Percentiles rank a stretch among this genome's conserved stretches.
Evolutionary conservation across 83 land plant species (phyloP).

Genomic region (Isoetes engelmannii): DNA sequence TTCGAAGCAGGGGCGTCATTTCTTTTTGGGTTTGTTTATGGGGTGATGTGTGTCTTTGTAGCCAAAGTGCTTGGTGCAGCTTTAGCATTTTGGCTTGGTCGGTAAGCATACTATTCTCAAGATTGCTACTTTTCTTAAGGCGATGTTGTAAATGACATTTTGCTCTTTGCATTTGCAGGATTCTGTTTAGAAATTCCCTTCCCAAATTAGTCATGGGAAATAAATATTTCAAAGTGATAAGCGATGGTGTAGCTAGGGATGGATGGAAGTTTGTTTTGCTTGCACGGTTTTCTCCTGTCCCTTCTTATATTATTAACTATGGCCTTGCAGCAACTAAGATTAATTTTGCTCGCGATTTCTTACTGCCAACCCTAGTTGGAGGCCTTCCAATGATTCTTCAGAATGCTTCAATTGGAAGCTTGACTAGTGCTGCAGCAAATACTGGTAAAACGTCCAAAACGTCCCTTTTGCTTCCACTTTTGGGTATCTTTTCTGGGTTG

Average conservation of each 20-base stretch:
- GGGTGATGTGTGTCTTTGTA: conserved; percentile 73
- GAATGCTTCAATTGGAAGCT: conserved; percentile 86
- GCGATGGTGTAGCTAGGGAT: conserved; percentile 73
- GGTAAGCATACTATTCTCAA: conserved; percentile 32
- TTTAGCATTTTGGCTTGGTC: conserved; percentile 82
- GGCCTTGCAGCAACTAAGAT: conserved; percentile 83
- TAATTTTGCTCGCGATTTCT: conserved; percentile 60
- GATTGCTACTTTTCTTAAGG: not conserved
- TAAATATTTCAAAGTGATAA: conserved; percentile 63
- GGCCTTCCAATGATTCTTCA: conserved; percentile 96
- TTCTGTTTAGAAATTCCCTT: conserved; percentile 58
- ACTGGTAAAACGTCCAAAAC: conserved; percentile 33
- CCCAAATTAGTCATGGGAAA: conserved; percentile 51
- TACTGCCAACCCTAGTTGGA: conserved; percentile 73
- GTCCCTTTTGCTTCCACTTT: conserved; percentile 58
- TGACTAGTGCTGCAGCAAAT: conserved; percentile 74
- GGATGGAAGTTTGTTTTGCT: conserved; percentile 95
- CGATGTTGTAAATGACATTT: not conserved
- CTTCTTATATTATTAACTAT: conserved; percentile 87
- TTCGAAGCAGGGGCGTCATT: conserved; percentile 89
- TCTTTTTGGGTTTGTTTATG: conserved; percentile 75
- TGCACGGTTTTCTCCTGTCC: conserved; percentile 90
- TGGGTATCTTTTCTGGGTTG: conserved; percentile 70
- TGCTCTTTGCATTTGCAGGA: conserved; percentile 42
- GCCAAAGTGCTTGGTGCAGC: conserved; percentile 90